Percentiles rank a stretch among this genome's conserved stretches.
Evolutionary conservation across 2,329 filamentous ascomycete genomes (phyloP).

Genomic region (Colletotrichum phormii): DNA sequence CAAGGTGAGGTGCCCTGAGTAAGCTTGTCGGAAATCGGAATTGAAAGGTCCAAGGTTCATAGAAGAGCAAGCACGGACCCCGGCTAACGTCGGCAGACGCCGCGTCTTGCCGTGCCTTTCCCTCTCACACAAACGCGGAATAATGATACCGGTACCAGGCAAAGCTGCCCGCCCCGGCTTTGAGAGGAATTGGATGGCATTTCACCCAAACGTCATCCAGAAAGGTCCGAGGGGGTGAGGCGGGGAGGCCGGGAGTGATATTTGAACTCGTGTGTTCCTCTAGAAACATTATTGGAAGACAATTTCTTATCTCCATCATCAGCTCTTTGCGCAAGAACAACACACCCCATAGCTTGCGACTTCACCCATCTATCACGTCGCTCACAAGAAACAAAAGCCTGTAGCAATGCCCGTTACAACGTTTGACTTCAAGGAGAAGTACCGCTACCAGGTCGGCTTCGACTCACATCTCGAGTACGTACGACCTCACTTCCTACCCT

Average conservation of each 20-base stretch:
- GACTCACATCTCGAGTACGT: constrained; percentile 80
- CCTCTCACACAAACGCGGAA: constrained; percentile 27
- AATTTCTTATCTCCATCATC: not conserved
- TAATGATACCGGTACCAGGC: not conserved
- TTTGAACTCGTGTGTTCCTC: not conserved
- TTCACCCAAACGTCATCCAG: constrained; percentile 21
- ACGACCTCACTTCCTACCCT: not conserved
- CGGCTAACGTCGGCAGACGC: constrained; percentile 37
- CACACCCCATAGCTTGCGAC: not conserved
- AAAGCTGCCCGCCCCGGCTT: constrained; percentile 17
- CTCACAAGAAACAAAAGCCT: not conserved
- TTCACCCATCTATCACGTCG: too few relatives aligned
- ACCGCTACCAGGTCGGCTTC: constrained; percentile 85
- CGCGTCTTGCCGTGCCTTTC: constrained; percentile 29
- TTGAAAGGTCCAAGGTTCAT: constrained; percentile 12
- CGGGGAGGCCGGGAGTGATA: not conserved
- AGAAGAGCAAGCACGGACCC: not conserved
- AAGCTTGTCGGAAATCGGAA: constrained; percentile 25
- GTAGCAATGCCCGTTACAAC: constrained; percentile 61
- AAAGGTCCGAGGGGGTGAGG: not conserved
- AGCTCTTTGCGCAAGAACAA: not conserved
- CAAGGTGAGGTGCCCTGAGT: not conserved
- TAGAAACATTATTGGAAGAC: not conserved
- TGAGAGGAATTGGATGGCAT: constrained; percentile 9
- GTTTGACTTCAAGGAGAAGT: constrained; percentile 65